Conservation (phyloP, 495 filamentous ascomycete species). For the Penicillium longicatenatum region DNA sequence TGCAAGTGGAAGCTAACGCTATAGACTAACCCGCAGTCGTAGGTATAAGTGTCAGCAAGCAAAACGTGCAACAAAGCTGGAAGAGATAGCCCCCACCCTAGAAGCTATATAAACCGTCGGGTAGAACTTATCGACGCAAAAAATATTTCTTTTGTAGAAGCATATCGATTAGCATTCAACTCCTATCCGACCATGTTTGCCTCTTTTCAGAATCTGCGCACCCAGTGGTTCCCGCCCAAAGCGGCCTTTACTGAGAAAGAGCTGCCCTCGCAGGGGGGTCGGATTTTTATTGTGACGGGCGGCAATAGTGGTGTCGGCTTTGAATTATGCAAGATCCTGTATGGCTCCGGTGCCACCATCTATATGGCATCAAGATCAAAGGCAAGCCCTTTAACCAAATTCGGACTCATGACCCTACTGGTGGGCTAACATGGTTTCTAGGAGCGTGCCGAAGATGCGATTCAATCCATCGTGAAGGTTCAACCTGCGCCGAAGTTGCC, state of each 20-base stretch:
- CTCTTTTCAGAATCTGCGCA: not conserved
- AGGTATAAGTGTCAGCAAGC: not conserved
- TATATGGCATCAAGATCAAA: slow-evolving; percentile 36
- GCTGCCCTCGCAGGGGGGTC: slow-evolving; percentile 70
- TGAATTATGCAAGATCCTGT: slow-evolving; percentile 40
- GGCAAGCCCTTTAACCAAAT: slow-evolving; percentile 2
- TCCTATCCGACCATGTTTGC: slow-evolving; percentile 1
- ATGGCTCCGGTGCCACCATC: slow-evolving; percentile 33
- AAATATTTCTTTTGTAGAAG: not conserved
- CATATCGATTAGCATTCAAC: too few species aligned
- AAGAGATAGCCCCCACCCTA: not conserved
- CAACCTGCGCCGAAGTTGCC: not conserved
- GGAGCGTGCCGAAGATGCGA: slow-evolving; percentile 34
- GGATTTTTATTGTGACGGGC: slow-evolving; percentile 34
- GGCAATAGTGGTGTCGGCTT: slow-evolving; percentile 38
- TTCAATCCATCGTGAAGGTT: slow-evolving; percentile 14
- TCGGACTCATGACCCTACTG: not conserved
- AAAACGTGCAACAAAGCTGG: not conserved
- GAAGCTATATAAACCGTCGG: not conserved
- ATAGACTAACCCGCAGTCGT: not conserved
- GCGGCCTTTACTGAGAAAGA: slow-evolving; percentile 80
- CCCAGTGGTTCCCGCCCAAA: slow-evolving; percentile 9
- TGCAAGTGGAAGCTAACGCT: not conserved
- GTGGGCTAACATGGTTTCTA: not conserved
- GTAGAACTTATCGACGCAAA: not conserved